A percentile compares a stretch with the other conserved stretches of the same genome.
These are phyloP conservation scores for Capniomyces stellatus DNA, from an alignment of 371 early-diverging fungal species.

Conservation along the genomic window DNA sequence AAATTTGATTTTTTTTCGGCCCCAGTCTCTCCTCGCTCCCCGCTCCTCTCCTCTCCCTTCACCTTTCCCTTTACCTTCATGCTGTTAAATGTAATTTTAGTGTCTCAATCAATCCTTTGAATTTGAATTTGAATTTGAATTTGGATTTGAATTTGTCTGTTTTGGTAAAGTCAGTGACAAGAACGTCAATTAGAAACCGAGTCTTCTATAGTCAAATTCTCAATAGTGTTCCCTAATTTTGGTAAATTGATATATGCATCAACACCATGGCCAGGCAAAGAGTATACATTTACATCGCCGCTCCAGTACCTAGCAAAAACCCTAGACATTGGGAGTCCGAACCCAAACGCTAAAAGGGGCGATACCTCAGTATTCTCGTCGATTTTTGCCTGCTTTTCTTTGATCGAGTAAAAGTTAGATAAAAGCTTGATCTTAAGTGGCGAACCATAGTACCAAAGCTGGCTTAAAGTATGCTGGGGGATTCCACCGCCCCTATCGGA, in stretches of 20 bases:
- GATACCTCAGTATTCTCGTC: conserved; percentile 27
- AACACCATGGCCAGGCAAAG: conserved; percentile 71
- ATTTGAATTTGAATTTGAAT: background rate
- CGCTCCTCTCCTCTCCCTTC: background rate
- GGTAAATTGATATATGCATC: conserved; percentile 70
- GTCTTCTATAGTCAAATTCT: conserved; percentile 31
- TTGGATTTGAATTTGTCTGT: no score
- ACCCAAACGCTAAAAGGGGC: conserved; percentile 41
- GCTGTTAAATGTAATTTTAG: background rate
- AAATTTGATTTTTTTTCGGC: no score
- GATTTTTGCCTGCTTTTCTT: conserved; percentile 34
- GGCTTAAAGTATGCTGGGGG: conserved; percentile 32
- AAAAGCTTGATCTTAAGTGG: conserved; percentile 30
- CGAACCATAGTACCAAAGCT: conserved; percentile 68
- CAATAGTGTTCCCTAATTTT: conserved; percentile 42
- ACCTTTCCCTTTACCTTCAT: background rate
- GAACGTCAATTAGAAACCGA: no score
- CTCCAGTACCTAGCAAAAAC: conserved; percentile 80
- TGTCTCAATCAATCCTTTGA: background rate
- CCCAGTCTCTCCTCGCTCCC: background rate
- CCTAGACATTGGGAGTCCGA: conserved; percentile 69
- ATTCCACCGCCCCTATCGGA: conserved; percentile 88
- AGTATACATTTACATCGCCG: conserved; percentile 44
- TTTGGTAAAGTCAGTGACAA: no score
- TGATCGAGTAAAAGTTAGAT: conserved; percentile 37